These are phyloP conservation scores for Orobanche coerulescens DNA, from an alignment of 257 asterid genomes.

Conservation along the genomic window DNA sequence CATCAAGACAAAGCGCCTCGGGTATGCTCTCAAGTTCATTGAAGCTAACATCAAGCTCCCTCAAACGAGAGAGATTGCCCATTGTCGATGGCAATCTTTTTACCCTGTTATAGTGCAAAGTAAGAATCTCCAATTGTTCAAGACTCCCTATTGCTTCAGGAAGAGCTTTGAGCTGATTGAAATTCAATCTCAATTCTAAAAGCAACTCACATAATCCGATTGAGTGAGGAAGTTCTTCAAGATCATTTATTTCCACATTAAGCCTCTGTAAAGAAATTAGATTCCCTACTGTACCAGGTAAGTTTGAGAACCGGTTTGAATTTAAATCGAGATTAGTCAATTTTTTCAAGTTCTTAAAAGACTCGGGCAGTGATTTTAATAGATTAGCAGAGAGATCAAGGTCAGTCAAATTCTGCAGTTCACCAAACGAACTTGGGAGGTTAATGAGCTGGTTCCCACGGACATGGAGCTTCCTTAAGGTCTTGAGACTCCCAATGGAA, in stretches of 20 bases:
- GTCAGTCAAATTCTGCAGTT: constrained; percentile 44
- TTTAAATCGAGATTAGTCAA: constrained; percentile 61
- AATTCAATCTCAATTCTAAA: constrained; percentile 61
- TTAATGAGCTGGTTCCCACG: constrained; percentile 71
- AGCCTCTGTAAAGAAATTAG: constrained; percentile 49
- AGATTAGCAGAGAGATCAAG: constrained; percentile 54
- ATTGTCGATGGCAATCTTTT: constrained; percentile 52
- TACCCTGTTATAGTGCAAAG: constrained; percentile 61
- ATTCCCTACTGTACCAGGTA: constrained; percentile 52
- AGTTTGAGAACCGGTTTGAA: constrained; percentile 44
- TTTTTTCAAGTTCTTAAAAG: constrained; percentile 52
- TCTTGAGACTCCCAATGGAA: constrained; percentile 41
- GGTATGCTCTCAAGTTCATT: constrained; percentile 74
- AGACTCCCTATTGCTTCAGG: constrained; percentile 68
- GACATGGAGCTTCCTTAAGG: constrained; percentile 49
- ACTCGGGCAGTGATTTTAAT: constrained; percentile 63
- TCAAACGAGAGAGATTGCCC: constrained; percentile 45
- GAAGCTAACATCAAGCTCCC: constrained; percentile 72
- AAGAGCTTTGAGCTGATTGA: constrained; percentile 66
- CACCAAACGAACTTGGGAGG: constrained; percentile 75
- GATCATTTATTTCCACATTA: constrained; percentile 49
- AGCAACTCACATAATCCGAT: constrained; percentile 66
- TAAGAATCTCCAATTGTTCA: constrained; percentile 53
- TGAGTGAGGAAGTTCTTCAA: constrained; percentile 66
- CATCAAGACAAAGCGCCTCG: constrained; percentile 45